A percentile compares a stretch with the other conserved stretches of the same genome.
These are phyloP conservation scores for Boletus sensibilis DNA, from an alignment of 768 basidiomycete species.

Conservation along the genomic window DNA sequence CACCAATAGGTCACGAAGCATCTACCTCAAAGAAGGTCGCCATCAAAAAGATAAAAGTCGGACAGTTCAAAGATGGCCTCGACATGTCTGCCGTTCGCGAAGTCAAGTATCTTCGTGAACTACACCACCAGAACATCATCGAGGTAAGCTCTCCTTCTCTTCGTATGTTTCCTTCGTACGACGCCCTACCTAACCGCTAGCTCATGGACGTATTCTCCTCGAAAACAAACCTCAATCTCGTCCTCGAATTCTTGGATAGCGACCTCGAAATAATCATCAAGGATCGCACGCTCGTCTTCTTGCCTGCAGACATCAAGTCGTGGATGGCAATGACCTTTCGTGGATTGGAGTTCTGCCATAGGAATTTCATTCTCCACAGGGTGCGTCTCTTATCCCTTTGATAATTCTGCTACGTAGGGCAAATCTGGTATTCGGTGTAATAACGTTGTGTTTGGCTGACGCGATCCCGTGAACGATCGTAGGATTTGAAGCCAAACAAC, in stretches of 20 bases:
- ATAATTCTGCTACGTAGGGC: slow-evolving; percentile 12
- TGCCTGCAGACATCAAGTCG: slow-evolving; percentile 94
- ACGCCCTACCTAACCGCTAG: slow-evolving; percentile 40
- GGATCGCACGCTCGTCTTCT: slow-evolving; percentile 87
- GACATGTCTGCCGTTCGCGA: slow-evolving; percentile 99
- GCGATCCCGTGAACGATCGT: neutral
- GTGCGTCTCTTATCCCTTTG: slow-evolving; percentile 44
- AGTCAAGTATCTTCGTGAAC: slow-evolving; percentile 93
- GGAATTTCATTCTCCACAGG: slow-evolving; percentile 91
- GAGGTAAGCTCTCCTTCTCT: slow-evolving; percentile 52
- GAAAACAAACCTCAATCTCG: slow-evolving; percentile 94
- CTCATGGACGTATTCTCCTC: slow-evolving; percentile 96
- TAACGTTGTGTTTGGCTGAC: slow-evolving; percentile 9
- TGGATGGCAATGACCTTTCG: slow-evolving; percentile 99
- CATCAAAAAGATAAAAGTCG: slow-evolving; percentile 98
- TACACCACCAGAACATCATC: slow-evolving; percentile 93
- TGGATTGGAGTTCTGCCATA: slow-evolving; percentile 97
- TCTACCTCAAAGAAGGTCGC: slow-evolving; percentile 83
- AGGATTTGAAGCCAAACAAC: slow-evolving; percentile 99
- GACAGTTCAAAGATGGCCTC: slow-evolving; percentile 95
- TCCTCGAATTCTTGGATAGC: slow-evolving; percentile 93
- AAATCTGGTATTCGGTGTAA: neutral
- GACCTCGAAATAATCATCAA: slow-evolving; percentile 98
- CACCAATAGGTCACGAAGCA: slow-evolving; percentile 61
- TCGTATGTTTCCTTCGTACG: neutral